These are phyloP conservation scores for Hemisphaericaspora subhashii DNA, from an alignment of 1,139 yeast species.

Conservation along the genomic window DNA sequence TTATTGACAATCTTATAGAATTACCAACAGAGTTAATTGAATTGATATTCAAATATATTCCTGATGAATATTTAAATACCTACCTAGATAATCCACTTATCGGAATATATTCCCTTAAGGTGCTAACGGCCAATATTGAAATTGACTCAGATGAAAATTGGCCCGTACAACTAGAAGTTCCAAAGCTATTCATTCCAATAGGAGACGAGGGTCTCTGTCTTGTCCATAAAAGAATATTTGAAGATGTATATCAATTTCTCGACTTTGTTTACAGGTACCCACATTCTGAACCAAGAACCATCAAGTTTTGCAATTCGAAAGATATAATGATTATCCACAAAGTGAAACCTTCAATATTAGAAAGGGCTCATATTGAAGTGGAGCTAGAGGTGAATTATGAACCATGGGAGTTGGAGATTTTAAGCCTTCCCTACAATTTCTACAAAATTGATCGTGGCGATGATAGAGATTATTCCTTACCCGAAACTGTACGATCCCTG, in stretches of 20 bases:
- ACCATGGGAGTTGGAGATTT: no score
- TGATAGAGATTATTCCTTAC: no score
- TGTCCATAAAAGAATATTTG: not conserved
- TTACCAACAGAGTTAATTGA: not conserved
- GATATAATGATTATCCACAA: not conserved
- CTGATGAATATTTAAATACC: not conserved
- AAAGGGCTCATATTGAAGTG: no score
- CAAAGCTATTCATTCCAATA: not conserved
- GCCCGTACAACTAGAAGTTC: not conserved
- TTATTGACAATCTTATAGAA: no score
- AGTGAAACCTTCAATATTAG: not conserved
- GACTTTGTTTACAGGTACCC: not conserved
- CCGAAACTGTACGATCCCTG: no score
- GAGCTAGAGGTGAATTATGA: not conserved
- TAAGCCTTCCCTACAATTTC: no score
- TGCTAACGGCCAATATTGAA: not conserved
- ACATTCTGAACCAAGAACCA: not conserved
- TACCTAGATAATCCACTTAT: not conserved
- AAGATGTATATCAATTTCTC: not conserved
- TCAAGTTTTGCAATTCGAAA: not conserved
- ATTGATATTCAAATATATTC: not conserved
- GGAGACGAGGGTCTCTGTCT: not conserved
- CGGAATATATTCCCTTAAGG: not conserved
- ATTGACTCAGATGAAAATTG: not conserved
- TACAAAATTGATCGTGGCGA: no score